Base-by-base conservation (phyloP, 768 basidiomycete genomes). In the Tricholoma hemisulphureum region DNA sequence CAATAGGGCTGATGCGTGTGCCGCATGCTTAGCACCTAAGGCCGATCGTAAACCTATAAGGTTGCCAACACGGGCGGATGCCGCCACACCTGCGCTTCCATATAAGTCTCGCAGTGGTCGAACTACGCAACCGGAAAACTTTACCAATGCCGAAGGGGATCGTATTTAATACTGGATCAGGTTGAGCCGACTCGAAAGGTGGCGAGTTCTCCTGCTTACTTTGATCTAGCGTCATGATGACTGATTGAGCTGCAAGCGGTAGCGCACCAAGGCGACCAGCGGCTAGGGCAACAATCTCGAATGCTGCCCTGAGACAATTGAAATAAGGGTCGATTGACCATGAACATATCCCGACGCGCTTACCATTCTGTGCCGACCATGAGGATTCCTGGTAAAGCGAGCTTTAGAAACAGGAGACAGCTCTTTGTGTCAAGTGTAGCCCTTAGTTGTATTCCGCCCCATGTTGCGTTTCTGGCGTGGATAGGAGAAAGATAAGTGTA, bases 281-380 rank as follows among this genome's bases (percentile, higher is more conserved):
- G 16, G 87, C 86, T 21, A 92, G 73, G 4, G 90, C 88, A 10
- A 91, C 89, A 35, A 91, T 89, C 66, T 92, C 90, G 61, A 91
- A 92, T 0, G 89, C 87, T 43, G 86, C 86, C 89, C 89, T 89
- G n/a, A 54, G 16, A 48, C 35, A 32, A 21, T 57, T 53, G 29
- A 46, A 24, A 34, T 34, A 6, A 37, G 29, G 32, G 26, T 35
- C 39, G 18, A 41, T 23, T 58, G 46, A 3, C n/a, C n/a, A n/a
- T n/a, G n/a, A n/a, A 49, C 16, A 49, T 78, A 54, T n/a, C n/a
- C n/a, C n/a, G n/a, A n/a, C n/a, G n/a, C n/a, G n/a, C n/a, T n/a
- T 65, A 89, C 89, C 89, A 92, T 75, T 92, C 90, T 3, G 88
- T 89, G 20, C 86, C 87, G 26, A 90, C 82, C 88, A 90, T 90